These are phyloP conservation scores for Sphaerulina vaccinii DNA, from an alignment of 2,329 filamentous ascomycete species.

Conservation along the genomic window DNA sequence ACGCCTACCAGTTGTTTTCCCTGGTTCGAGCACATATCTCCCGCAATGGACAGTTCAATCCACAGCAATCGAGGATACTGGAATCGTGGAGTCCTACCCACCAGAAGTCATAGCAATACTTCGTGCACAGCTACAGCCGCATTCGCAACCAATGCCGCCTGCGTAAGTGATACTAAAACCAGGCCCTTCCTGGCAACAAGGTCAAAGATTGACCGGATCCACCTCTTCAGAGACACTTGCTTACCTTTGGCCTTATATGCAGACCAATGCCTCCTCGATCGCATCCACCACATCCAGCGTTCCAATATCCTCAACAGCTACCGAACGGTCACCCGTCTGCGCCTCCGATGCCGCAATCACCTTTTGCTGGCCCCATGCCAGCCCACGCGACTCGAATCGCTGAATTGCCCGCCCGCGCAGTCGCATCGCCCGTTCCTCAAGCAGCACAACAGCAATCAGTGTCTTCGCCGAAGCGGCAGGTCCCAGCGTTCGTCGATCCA, in stretches of 20 bases:
- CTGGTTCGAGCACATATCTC: slow-evolving; percentile 54
- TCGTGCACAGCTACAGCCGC: not conserved
- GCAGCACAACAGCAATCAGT: slow-evolving; percentile 23
- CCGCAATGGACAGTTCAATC: slow-evolving; percentile 58
- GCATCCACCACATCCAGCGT: slow-evolving; percentile 7
- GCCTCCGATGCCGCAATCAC: slow-evolving; percentile 10
- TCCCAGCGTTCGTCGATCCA: slow-evolving; percentile 67
- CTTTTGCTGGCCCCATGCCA: slow-evolving; percentile 17
- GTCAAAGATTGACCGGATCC: too few species aligned
- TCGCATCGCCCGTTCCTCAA: slow-evolving; percentile 9
- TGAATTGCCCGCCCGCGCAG: slow-evolving; percentile 25
- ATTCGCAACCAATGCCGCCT: slow-evolving; percentile 6
- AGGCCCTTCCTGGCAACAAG: too few species aligned
- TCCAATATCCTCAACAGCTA: slow-evolving; percentile 5
- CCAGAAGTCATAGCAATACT: not conserved
- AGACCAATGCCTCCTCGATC: too few species aligned
- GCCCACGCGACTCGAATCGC: slow-evolving; percentile 17
- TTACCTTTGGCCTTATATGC: too few species aligned
- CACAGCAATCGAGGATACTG: slow-evolving; percentile 58
- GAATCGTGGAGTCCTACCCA: slow-evolving; percentile 41
- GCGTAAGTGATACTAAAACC: too few species aligned
- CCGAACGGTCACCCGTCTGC: slow-evolving; percentile 9
- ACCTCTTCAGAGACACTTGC: too few species aligned
- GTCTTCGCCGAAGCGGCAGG: slow-evolving; percentile 36
- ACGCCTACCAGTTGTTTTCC: slow-evolving; percentile 50